These are phyloP conservation scores for Verticillium zaregamsianum DNA, from an alignment of 2,329 filamentous ascomycete species.

Conservation along the genomic window DNA sequence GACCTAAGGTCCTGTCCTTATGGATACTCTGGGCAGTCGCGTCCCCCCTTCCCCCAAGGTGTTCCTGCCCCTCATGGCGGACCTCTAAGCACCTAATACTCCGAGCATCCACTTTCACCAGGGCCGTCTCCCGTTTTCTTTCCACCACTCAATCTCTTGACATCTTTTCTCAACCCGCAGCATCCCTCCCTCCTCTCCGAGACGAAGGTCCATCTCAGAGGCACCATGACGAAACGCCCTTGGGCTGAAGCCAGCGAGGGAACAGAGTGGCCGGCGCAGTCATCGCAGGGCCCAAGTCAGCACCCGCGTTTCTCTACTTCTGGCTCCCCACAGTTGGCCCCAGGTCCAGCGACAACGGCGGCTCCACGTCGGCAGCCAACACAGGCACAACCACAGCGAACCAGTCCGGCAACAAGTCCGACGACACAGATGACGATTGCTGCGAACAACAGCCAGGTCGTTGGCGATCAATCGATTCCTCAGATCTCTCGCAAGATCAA, in stretches of 20 bases:
- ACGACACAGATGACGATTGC: not conserved
- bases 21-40: too few relatives aligned
- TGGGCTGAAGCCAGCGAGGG: constrained; percentile 13
- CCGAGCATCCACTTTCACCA: not conserved
- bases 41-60: too few relatives aligned
- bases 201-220: not conserved
- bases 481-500: constrained; percentile 35
- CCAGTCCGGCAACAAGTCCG: not conserved
- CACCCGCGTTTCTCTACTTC: not conserved
- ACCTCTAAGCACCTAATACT: not conserved
- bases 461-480: constrained; percentile 16
- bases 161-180: not conserved
- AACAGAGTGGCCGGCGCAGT: constrained; percentile 11
- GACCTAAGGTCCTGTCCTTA: too few relatives aligned
- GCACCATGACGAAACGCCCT: constrained; percentile 11
- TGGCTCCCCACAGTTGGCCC: not conserved
- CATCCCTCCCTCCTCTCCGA: not conserved
- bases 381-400: not conserved
- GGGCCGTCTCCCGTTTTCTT: not conserved
- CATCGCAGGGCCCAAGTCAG: not conserved
- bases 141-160: not conserved
- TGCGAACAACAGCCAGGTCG: not conserved
- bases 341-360: not conserved
- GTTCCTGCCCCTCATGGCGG: not conserved
- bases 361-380: not conserved